Evolutionary conservation across 2,329 filamentous ascomycete species (phyloP), one percentile per base, ranked within the genome.

Genomic region (Pyrenophora graminea): DNA sequence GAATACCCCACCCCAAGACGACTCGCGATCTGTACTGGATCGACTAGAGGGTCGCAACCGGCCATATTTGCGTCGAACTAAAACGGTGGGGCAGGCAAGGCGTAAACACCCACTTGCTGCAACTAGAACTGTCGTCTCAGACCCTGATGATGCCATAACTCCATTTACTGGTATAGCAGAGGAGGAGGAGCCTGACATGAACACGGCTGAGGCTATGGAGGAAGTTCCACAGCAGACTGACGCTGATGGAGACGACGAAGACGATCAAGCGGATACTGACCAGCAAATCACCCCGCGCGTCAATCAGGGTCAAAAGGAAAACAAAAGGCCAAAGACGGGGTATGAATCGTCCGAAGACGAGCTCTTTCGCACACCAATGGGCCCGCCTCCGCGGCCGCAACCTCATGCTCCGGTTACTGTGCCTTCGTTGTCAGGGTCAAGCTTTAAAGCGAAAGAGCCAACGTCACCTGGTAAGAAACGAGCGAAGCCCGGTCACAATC

Each of bases 171-270:
- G 66, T 9, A 75, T 75, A 34, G 69, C 73, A 21, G 75, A 83
- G 70, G 77, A 79, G 59, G 70, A 80, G 72, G 64, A 76, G 66
- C 66, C 61, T 2, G 67, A 62, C 4, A 61, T 71, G n/a, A 71
- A 67, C 44, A 73, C 68, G 32, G 68, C 78, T 7, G 63, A 70
- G 18, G 71, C 67, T 44, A 74, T 69, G 39, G 69, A 78, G 50
- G 71, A 80, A 51, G 57, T 78, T 34, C 76, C 80, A 37, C 80
- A 76, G 64, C 85, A 91, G 51, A 91, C 89, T 0, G 90, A 94
- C 64, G 90, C 87, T 6, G 91, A 96, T 67, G 90, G 91, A 0
- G 92, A 97, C 64, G 92, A 96, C 63, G 92, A 97, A 25, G 77
- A 80, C n/a, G 74, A 73, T n/a, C 59, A 62, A 21, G 63, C 57